Conservation (phyloP, 2,329 filamentous ascomycete genomes). For the Exophiala bonariae region DNA sequence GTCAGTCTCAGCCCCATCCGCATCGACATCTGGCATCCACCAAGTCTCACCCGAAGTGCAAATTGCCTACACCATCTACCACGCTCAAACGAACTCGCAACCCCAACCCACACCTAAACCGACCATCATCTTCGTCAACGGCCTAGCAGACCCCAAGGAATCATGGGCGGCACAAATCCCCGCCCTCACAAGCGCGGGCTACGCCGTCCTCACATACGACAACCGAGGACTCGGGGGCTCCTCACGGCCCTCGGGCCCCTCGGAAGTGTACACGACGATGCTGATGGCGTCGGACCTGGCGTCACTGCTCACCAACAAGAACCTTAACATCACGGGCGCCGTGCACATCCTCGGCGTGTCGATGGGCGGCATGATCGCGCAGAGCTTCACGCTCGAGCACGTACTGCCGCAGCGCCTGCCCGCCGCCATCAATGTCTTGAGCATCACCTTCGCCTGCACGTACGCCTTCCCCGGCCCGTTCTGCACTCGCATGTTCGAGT, state of each 20-base stretch:
- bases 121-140: constrained; percentile 16
- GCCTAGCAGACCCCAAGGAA: constrained; percentile 15
- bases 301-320: constrained; percentile 1
- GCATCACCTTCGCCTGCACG: constrained; percentile 13
- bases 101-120: background rate
- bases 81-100: background rate
- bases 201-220: constrained; percentile 19
- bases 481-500: constrained; percentile 14
- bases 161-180: constrained; percentile 11
- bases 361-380: constrained; percentile 21
- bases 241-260: constrained; percentile 4
- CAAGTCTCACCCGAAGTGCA: constrained; percentile 8
- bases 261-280: constrained; percentile 7
- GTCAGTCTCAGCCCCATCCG: no score
- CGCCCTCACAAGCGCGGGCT: constrained; percentile 9
- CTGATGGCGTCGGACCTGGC: constrained; percentile 16
- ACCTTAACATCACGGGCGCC: constrained; percentile 1
- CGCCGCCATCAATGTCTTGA: constrained; percentile 7
- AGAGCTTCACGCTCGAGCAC: constrained; percentile 11
- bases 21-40: constrained; percentile 4
- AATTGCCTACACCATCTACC: constrained; percentile 16
- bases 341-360: constrained; percentile 15
- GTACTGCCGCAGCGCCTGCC: background rate
- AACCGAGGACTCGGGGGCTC: constrained; percentile 16
- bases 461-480: constrained; percentile 17